Base-by-base conservation (phyloP, 176 grass and related monocot species). In the Canna indica region DNA sequence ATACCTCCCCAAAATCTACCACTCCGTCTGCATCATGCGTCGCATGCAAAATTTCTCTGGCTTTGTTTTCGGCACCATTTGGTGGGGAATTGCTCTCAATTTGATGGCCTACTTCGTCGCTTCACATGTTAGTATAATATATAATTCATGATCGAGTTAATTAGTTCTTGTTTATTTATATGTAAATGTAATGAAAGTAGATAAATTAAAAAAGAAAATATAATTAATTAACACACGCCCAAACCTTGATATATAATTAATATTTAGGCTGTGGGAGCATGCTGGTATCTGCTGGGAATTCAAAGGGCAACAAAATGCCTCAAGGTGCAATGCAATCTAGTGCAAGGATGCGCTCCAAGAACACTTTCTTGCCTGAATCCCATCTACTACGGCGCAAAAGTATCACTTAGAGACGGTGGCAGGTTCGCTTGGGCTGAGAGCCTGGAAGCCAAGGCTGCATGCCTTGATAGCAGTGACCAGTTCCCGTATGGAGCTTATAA, bases 31-130 rank as follows among this genome's bases (percentile, higher is more conserved):
- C 64, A 85, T 83, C 78, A 81, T 92, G 45, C 93, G 86, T 2
- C 79, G 84, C 53, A 81, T 85, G 93, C 93, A 92, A 76, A 16
- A 79, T 22, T 34, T 82, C 32, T 90, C 81, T 0, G 90, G 81
- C 25, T 63, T 82, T 73, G 57, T 97, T 59, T 97, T 88, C 54
- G 86, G 88, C 59, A 92, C 93, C 24, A 97, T 97, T 70, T 97
- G 93, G 93, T 87, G 93, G 86, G 93, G 88, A 35, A 90, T 97
- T 56, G 81, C 57, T 22, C 81, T 97, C 36, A 97, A 97, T 63
- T 80, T 97, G 79, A 97, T 92, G 82, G 93, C 86, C 17, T 97
- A 92, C 84, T 97, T 92, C 77, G 88, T 91, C 30, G 93, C 93
- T 7, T 81, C 88, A 14, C 86, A 97, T 25, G 91, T 91, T 32